Evolutionary conservation across 805 yeast genomes (phyloP), one percentile per base, ranked within the genome.

Genomic region (Vanderwaltozyma yarrowii): DNA sequence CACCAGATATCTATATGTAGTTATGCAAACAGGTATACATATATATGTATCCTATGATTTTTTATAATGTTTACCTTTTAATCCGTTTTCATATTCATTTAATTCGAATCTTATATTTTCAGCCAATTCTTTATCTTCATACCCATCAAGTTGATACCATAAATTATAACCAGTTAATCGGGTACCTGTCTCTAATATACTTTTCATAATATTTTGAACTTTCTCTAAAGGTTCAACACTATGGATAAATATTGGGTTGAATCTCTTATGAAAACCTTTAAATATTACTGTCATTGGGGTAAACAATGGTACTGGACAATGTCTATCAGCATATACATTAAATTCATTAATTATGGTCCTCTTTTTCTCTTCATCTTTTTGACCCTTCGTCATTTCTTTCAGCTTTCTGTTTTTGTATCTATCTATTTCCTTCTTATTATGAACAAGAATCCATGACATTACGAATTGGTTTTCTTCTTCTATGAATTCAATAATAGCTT

Each of bases 131-230:
- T 78, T 84, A 54, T 83, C 92, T 38, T 75, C 73, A 33, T 73
- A 69, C 0, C 86, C 88, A 56, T 82, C 92, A 10, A 89, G 67
- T 49, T 82, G 85, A 51, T 80, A 84, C 95, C 96, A 87, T 16
- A 86, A 63, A 53, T 80, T 73, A 47, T 75, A 74, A 25, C 73
- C 73, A 5, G 79, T 63, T 3, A 76, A 60, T 41, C 86, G 67
- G 1, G 67, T 65, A 2, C 95, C 95, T 15, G 60, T 63, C 13
- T 65, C 63, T 39, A 86, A 56, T 4, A 79, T 71, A 9, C 67
- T 62, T 29, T 68, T 66, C 95, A 89, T 86, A 15, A 68, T 61
- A 14, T 61, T 58, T 35, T 69, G 73, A 0, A 80, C 89, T 14
- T 71, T 66, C 2, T 72, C 74, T 13, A 66, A 50, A 2, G 76